Base-by-base conservation (phyloP, 352 stramenopile species). In the Phytophthora podocarpi region DNA sequence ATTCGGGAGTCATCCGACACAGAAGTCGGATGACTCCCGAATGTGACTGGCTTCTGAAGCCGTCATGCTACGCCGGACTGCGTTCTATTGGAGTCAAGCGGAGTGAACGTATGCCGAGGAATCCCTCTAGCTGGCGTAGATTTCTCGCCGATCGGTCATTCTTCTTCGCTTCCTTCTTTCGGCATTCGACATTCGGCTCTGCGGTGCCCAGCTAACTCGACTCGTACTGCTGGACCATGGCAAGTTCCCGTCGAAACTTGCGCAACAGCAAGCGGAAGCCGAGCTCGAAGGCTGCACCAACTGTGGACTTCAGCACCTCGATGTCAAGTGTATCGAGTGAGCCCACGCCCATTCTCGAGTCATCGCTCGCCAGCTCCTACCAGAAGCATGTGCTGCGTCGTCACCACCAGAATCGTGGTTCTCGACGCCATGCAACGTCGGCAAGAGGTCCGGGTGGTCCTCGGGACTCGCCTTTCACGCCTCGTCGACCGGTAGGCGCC, bases 251-350 rank as follows among this genome's bases (percentile, higher is more conserved):
- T 30, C 63, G 47, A 36, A 36, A 39, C n/a, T 21, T 27, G 13
- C 57, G 47, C 40, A 65, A 59, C 26, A 59, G 28, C 45, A 72
- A 65, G 24, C 52, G 58, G 4, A 61, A 59, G 13, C 43, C 56
- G 9, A 54, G 8, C 39, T n/a, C 36, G 16, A 54, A 42, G 27
- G 30, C 40, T 2, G 20, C 18, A 26, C 28, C 43, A 20, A 32
- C 18, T 5, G 21, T 51, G 13, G 43, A 72, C 37, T 68, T 72
- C 32, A 67, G 34, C 58, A 54, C 53, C 15, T 76, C 68, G 1
- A 55, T 73, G 45, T 73, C 68, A 20, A 76, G 68, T 16, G 36
- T 63, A 1, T 60, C 63, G 12, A 76, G 63, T 35, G 68, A 76
- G 37, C 58, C 68, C 0, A 70, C 49, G 30, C 67, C 63, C 20